Percentiles rank a stretch among this genome's conserved stretches.
Evolutionary conservation across 208 protist species (phyloP).

Genomic region (Trypanosoma vivax): DNA sequence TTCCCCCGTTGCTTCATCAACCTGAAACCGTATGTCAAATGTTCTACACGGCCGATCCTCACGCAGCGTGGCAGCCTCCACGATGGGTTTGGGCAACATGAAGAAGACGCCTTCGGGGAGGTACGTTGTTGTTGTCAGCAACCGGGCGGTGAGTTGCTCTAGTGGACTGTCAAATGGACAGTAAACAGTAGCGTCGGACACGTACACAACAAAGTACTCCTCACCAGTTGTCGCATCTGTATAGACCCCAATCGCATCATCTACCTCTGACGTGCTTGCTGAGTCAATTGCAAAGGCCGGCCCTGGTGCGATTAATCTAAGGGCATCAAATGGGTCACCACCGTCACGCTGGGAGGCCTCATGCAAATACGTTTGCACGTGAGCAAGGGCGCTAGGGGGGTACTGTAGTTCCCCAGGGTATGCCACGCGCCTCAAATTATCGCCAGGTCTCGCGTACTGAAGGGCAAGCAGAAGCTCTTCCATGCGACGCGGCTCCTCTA

Average conservation of each 20-base stretch:
- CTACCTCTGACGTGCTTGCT: constrained; percentile 84
- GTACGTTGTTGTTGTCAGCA: constrained; percentile 83
- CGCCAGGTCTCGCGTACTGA: constrained; percentile 49
- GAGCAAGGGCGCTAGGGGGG: constrained; percentile 50
- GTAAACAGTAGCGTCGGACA: constrained; percentile 85
- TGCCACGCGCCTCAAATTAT: constrained; percentile 66
- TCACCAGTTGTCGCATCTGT: constrained; percentile 45
- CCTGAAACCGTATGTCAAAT: constrained; percentile 79
- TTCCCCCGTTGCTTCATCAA: constrained; percentile 61
- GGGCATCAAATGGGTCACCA: constrained; percentile 59
- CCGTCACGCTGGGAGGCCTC: constrained; percentile 42
- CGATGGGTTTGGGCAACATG: constrained; percentile 83
- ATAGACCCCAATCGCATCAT: constrained; percentile 82
- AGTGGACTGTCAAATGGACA: constrained; percentile 75
- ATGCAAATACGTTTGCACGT: constrained; percentile 34
- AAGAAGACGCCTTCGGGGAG: constrained; percentile 85
- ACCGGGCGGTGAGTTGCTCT: constrained; percentile 75
- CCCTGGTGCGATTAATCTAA: constrained; percentile 34
- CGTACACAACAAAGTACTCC: constrained; percentile 77
- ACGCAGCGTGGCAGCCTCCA: constrained; percentile 79
- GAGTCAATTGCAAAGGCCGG: constrained; percentile 85
- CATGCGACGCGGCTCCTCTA: constrained; percentile 54
- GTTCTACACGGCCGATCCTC: constrained; percentile 80
- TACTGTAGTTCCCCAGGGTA: constrained; percentile 64
- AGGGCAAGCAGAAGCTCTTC: constrained; percentile 48